These are phyloP conservation scores for Verticillium nonalfalfae DNA, from an alignment of 2,329 filamentous ascomycete genomes.

Conservation along the genomic window DNA sequence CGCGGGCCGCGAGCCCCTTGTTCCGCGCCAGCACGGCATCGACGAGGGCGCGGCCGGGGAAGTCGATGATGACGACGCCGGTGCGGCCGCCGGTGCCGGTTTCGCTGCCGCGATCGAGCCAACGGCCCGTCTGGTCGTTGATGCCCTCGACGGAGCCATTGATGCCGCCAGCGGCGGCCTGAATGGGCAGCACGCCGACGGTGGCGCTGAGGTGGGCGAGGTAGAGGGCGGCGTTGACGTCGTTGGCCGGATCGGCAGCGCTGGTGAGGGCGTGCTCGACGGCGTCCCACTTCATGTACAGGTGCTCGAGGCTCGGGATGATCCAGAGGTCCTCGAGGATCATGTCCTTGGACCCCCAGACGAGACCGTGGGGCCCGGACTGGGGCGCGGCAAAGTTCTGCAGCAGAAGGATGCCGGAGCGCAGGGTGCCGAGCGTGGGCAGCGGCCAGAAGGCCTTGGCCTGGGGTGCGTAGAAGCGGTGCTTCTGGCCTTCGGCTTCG, in stretches of 20 bases:
- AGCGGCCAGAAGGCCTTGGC: conserved; percentile 16
- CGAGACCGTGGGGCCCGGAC: conserved; percentile 29
- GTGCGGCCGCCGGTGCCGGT: conserved; percentile 21
- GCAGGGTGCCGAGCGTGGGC: conserved; percentile 37
- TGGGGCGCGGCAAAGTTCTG: conserved; percentile 33
- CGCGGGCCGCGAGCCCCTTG: conserved; percentile 14
- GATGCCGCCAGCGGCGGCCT: conserved; percentile 39
- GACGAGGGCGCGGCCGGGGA: conserved; percentile 36
- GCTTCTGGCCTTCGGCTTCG: conserved; percentile 21
- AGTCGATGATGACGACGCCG: conserved; percentile 42
- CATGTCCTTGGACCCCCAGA: conserved; percentile 38
- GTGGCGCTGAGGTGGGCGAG: conserved; percentile 41
- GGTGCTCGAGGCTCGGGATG: conserved; percentile 32
- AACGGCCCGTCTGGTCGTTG: conserved; percentile 41
- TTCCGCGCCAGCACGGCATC: conserved; percentile 36
- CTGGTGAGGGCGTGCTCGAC: conserved; percentile 31
- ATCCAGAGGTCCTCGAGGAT: conserved; percentile 40
- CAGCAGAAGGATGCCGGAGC: conserved; percentile 39
- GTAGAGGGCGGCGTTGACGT: conserved; percentile 30
- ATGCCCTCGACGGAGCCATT: conserved; percentile 36
- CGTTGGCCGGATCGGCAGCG: conserved; percentile 21
- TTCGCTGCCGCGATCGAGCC: conserved; percentile 22
- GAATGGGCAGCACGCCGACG: conserved; percentile 41
- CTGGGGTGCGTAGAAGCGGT: conserved; percentile 24
- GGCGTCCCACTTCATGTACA: conserved; percentile 40